Percentiles rank a stretch among this genome's conserved stretches.
These are phyloP conservation scores for Gymnopilus dilepis DNA, from an alignment of 768 basidiomycete species.

Conservation along the genomic window DNA sequence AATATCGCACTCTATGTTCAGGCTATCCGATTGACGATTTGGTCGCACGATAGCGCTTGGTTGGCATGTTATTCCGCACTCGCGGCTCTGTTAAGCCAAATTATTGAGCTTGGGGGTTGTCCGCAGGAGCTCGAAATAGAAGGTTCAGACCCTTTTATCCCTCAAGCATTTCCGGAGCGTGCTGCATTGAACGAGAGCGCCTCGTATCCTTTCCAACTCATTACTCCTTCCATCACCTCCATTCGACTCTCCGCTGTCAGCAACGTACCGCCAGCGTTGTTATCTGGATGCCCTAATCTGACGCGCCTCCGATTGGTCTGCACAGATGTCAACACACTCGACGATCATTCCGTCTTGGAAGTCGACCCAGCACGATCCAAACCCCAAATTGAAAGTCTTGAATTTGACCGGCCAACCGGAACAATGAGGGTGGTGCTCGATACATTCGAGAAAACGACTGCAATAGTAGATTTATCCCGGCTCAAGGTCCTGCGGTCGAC, in stretches of 20 bases:
- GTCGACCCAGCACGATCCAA: not conserved
- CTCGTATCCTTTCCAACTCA: not conserved
- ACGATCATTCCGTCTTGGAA: not conserved
- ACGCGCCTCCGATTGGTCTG: not conserved
- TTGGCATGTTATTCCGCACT: not conserved
- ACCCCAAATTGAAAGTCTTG: not conserved
- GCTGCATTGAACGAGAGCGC: not conserved
- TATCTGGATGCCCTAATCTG: not conserved
- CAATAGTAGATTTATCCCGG: not conserved
- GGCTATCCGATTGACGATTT: not conserved
- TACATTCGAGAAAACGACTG: not conserved
- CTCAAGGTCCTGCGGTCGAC: not conserved
- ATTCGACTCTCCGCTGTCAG: not conserved
- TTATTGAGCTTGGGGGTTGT: not conserved
- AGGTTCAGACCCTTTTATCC: not conserved
- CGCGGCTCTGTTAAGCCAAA: not conserved
- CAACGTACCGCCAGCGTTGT: not conserved
- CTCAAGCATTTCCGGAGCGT: not conserved
- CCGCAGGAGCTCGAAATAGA: not conserved
- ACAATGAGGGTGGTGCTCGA: not conserved
- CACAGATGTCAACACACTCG: not conserved
- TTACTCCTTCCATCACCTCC: not conserved
- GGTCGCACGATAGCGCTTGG: not conserved
- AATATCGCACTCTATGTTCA: not conserved
- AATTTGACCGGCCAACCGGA: not conserved